Evolutionary conservation across 2,329 filamentous ascomycete genomes (phyloP).

Genomic region (Alternaria triticina): DNA sequence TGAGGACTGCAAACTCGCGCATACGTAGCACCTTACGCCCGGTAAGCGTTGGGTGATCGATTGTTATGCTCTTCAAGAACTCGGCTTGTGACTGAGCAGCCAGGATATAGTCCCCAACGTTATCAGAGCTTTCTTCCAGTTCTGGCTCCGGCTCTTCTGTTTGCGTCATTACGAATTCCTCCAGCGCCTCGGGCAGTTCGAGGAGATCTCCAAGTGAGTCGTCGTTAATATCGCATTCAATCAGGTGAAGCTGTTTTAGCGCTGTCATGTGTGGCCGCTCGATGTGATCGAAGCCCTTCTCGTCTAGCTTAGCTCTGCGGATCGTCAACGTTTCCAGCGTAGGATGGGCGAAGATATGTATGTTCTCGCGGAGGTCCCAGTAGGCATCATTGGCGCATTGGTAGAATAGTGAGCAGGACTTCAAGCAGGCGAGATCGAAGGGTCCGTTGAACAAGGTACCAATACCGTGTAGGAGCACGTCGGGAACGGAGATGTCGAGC

Average conservation of each 20-base stretch:
- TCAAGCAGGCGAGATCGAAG: conserved; percentile 42
- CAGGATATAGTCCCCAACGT: conserved; percentile 39
- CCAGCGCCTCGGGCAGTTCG: conserved; percentile 38
- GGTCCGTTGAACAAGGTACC: conserved; percentile 43
- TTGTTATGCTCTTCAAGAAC: conserved; percentile 37
- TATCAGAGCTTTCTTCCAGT: conserved; percentile 42
- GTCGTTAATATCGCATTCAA: conserved; percentile 45
- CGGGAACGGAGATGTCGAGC: conserved; percentile 41
- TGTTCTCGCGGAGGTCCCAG: conserved; percentile 44
- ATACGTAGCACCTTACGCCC: conserved; percentile 39
- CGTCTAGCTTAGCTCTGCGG: conserved; percentile 38
- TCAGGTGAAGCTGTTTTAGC: conserved; percentile 33
- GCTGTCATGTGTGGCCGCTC: conserved; percentile 40
- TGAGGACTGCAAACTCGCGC: conserved; percentile 35
- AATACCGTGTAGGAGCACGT: conserved; percentile 37
- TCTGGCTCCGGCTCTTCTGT: conserved; percentile 38
- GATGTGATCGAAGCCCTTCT: conserved; percentile 39
- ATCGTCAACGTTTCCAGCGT: conserved; percentile 37
- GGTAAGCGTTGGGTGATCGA: conserved; percentile 36
- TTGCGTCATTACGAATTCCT: conserved; percentile 44
- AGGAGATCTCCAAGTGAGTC: conserved; percentile 39
- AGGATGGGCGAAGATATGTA: conserved; percentile 44
- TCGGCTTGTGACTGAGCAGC: conserved; percentile 37
- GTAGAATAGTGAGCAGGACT: conserved; percentile 40
- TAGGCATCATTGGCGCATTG: conserved; percentile 40